These are phyloP conservation scores for Pythium phragmiticola DNA, from an alignment of 352 stramenopile genomes.

Conservation along the genomic window DNA sequence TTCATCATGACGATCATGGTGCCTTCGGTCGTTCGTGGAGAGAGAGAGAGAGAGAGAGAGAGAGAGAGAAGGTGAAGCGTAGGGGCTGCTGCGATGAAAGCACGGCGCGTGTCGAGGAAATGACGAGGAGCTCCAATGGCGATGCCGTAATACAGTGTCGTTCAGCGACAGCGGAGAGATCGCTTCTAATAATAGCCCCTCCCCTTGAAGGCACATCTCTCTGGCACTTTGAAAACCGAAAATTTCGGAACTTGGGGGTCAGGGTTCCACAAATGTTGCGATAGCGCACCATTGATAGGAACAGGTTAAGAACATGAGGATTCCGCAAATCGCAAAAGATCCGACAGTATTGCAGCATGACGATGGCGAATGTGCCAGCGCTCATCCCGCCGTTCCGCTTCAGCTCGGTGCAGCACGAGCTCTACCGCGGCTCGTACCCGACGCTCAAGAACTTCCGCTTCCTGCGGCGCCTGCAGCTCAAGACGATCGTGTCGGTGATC, in stretches of 20 bases:
- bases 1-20: conserved; percentile 82
- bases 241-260: conserved; percentile 4
- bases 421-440: conserved; percentile 82
- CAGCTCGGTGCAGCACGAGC: conserved; percentile 74
- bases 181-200: conserved; percentile 20
- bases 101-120: background rate
- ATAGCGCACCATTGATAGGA: no score
- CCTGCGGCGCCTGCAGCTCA: conserved; percentile 65
- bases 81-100: background rate
- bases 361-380: conserved; percentile 56
- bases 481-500: conserved; percentile 80
- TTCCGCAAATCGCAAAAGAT: no score
- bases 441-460: conserved; percentile 89
- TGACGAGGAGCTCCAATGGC: conserved; percentile 11
- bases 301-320: no score
- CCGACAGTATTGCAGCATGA: conserved; percentile 9
- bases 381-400: conserved; percentile 88
- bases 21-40: background rate
- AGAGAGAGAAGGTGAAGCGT: background rate
- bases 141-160: conserved; percentile 11
- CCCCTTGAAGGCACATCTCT: background rate
- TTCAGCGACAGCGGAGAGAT: background rate
- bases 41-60: background rate
- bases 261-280: no score
- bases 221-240: background rate